Conservation (phyloP, 306 rosid genomes). For the Erythrophleum fordii region DNA sequence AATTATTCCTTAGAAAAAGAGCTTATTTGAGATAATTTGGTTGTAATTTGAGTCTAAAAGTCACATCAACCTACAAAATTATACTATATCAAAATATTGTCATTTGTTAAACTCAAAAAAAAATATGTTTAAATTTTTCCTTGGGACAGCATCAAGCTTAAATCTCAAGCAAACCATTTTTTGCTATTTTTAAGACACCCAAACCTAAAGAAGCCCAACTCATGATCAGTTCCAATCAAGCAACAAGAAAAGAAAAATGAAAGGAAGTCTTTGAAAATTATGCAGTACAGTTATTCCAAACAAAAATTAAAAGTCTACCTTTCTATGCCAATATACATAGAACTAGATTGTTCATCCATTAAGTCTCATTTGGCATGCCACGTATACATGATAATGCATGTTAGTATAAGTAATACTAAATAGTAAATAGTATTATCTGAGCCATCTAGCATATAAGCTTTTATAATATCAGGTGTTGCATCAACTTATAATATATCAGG, state of each 20-base stretch:
- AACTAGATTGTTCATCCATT: background rate
- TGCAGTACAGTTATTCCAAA: background rate
- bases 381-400: background rate
- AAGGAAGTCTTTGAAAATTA: too few relatives aligned
- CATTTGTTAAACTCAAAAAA: too few relatives aligned
- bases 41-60: background rate
- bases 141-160: background rate
- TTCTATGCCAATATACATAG: background rate
- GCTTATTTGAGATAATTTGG: background rate
- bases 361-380: background rate
- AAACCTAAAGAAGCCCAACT: background rate
- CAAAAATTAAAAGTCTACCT: too few relatives aligned
- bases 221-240: background rate
- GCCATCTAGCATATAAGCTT: background rate
- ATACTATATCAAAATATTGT: background rate
- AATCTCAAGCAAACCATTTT: background rate
- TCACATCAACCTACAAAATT: background rate
- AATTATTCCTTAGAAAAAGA: too few relatives aligned
- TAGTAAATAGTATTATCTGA: background rate
- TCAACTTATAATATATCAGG: background rate
- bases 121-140: too few relatives aligned
- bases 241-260: background rate
- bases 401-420: background rate
- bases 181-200: background rate
- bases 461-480: background rate